Base-by-base conservation (phyloP, 768 basidiomycete species). In the Nidula microcarpa region DNA sequence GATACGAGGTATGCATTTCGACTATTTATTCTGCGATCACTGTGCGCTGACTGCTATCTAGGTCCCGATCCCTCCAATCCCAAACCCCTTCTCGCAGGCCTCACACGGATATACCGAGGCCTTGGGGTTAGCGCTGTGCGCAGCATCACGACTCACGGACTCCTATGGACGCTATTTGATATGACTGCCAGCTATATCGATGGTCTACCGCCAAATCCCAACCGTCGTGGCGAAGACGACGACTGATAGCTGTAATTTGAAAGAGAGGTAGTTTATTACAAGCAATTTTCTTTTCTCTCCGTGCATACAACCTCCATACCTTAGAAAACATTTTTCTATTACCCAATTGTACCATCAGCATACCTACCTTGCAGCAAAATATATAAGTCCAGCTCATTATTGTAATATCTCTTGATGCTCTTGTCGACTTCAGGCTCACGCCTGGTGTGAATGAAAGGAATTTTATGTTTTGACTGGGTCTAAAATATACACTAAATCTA, bases 121-220 rank as follows among this genome's bases (percentile, higher is more conserved):
- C 82, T 98, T 49, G 93, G 95, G 52, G 91, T 99, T 57, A 96
- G 93, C 56, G 95, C 95, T 39, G 68, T 91, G 49, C 84, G 97
- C 50, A 94, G 90, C 60, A 87, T 96, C 62, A 91, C 94, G 33
- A 96, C 94, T 6, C 95, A 97, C 59, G 95, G 95, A 17, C 75
- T 96, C 37, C 75, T 95, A 49, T 97, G 94, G 94, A 96, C 94
- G 6, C 77, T 97, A 55, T 94, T 94, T 66, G 94, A 97, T 73
- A 72, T 87, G 59, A 84, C 82, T 33, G 80, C 86, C 39, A 72
- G 80, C 60, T 89, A 87, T 66, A 90, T 92, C 62, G 89, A 92
- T 67, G 69, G 68, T 58, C 63, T 77, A 68, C 72, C 74, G 30
- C 55, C 55, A 23, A 23, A 23, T 23, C 23, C 23, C 23, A 23